Conservation (phyloP, 768 basidiomycete genomes). For the Lactarius trivialis region DNA sequence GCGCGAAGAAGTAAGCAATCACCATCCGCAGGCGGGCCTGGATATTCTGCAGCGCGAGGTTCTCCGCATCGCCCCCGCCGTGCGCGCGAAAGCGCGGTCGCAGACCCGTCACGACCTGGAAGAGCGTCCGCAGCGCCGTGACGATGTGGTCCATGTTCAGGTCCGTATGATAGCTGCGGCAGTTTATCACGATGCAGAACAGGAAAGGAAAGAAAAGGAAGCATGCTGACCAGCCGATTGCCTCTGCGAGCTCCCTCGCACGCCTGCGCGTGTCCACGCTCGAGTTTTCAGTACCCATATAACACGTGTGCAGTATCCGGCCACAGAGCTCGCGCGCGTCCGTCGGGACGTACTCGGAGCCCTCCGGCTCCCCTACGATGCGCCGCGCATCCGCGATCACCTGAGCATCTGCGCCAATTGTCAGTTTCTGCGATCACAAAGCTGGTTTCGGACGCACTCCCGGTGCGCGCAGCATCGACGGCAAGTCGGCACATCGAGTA, state of each 20-base stretch:
- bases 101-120: constrained; percentile 70
- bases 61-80: constrained; percentile 84
- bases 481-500: constrained; percentile 96
- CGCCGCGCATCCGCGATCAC: constrained; percentile 89
- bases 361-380: constrained; percentile 77
- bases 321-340: constrained; percentile 83
- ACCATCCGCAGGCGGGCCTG: constrained; percentile 96
- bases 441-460: constrained; percentile 44
- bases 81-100: constrained; percentile 76
- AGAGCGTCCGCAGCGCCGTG: constrained; percentile 74
- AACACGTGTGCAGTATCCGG: constrained; percentile 94
- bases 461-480: constrained; percentile 62
- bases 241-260: constrained; percentile 79
- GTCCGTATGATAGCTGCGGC: constrained; percentile 82
- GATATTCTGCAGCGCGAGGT: constrained; percentile 95
- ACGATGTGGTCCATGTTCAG: constrained; percentile 95
- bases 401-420: constrained; percentile 48
- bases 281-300: constrained; percentile 99
- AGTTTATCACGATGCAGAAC: not conserved
- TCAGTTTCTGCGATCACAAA: not conserved
- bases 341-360: constrained; percentile 74
- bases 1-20: constrained; percentile 89
- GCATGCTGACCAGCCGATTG: constrained; percentile 94
- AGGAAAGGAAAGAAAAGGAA: constrained; percentile 15
- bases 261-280: constrained; percentile 76